Evolutionary conservation across 345 rosid genomes (phyloP).

Genomic region (Eucalyptus polybractea): DNA sequence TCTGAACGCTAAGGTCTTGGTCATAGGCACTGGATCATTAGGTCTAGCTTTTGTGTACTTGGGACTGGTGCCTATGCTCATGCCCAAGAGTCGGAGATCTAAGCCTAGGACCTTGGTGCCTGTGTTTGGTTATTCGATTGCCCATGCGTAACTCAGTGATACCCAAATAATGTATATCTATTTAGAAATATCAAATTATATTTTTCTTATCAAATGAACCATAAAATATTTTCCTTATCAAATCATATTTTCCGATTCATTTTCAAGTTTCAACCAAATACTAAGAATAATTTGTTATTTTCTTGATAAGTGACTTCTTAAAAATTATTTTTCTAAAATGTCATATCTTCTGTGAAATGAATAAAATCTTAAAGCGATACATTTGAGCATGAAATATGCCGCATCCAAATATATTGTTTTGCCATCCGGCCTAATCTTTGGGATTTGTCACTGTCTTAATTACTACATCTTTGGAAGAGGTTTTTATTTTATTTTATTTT

Average conservation of each 20-base stretch:
- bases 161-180: too few species aligned
- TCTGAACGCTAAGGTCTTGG: accelerated
- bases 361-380: neutral
- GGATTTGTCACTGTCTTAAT: neutral
- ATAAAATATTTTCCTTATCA: too few species aligned
- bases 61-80: neutral
- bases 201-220: neutral
- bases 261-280: too few species aligned
- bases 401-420: neutral
- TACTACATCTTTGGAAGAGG: neutral
- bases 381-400: neutral
- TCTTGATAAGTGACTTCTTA: neutral
- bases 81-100: neutral
- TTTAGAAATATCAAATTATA: too few species aligned
- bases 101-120: neutral
- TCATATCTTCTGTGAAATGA: too few species aligned
- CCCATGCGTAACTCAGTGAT: neutral
- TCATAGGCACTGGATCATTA: accelerated
- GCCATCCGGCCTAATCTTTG: neutral
- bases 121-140: neutral
- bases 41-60: neutral
- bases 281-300: too few species aligned
- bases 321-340: too few species aligned
- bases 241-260: too few species aligned
- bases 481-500: too few species aligned